phyloP scores from a whole-genome alignment of 495 filamentous ascomycete genomes.

The Podospora tetraspora region DNA sequence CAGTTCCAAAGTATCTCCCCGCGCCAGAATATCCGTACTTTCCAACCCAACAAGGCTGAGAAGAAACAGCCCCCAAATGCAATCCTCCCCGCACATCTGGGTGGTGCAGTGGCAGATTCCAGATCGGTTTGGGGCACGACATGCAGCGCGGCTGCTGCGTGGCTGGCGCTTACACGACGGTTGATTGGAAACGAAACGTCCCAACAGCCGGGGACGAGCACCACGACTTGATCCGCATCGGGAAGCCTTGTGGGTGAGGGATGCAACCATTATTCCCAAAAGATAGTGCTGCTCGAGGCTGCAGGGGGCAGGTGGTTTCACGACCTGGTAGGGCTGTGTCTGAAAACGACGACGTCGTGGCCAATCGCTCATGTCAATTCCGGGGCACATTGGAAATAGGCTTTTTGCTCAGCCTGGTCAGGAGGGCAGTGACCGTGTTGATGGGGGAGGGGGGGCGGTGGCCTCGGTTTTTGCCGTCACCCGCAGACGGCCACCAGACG shows the following conservation, averaged over 20 bases:
- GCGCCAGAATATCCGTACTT: background rate
- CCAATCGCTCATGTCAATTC: constrained; percentile 7
- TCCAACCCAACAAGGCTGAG: background rate
- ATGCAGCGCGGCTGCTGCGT: constrained; percentile 3
- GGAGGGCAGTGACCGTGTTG: background rate
- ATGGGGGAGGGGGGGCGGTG: background rate
- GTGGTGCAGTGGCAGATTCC: background rate
- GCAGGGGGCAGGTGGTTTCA: constrained; percentile 2
- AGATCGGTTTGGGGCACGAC: constrained; percentile 6
- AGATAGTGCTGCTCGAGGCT: constrained; percentile 1
- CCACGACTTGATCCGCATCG: background rate
- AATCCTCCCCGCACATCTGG: background rate
- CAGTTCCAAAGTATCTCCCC: background rate
- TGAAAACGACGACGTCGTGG: background rate
- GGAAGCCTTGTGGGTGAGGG: background rate
- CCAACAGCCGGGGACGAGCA: constrained; percentile 2
- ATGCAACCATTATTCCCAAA: background rate
- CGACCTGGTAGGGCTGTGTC: constrained; percentile 6
- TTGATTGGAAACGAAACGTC: background rate
- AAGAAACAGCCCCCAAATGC: background rate
- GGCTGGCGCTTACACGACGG: constrained; percentile 11
- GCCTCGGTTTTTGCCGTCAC: background rate
- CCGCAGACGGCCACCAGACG: background rate
- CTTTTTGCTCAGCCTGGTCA: background rate
- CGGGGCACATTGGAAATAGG: background rate